Base-by-base conservation (phyloP, 768 basidiomycete genomes). In the Pisolithus microcarpus region DNA sequence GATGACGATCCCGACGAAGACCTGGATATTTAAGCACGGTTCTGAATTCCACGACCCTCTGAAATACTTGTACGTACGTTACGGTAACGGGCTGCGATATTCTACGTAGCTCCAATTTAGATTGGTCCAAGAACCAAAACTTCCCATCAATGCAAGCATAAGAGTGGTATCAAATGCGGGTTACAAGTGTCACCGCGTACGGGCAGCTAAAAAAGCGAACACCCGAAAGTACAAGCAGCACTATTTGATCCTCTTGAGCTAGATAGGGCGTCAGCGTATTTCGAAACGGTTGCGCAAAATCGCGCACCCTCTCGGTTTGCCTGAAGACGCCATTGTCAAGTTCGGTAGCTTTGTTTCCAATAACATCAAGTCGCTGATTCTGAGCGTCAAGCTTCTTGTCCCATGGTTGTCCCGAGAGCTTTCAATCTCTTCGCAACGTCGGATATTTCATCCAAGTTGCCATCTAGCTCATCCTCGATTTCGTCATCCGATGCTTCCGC, bases 1-100 rank as follows among this genome's bases (percentile, higher is more conserved):
- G 93, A 94, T 49, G 93, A 95, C 50, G 93, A 96, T 72, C 93
- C 93, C 19, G 93, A 96, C 58, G 93, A 95, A 63, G 92, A 95
- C 68, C 71, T 95, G 53, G 89, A 95, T 60, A 87, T 93, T n/a
- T 44, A 44, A 16, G 2, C 15, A 28, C 0, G 26, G 2, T 44
- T 30, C 8, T 30, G 30, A 7, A 10, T 30, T 30, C 30, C 39
- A 6, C n/a, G 11, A 21, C n/a, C 5, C 18, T 40, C 39, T 40
- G 39, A 40, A 21, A 11, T 11, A 18, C 18, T n/a, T 21, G 7
- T 40, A 19, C 19, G 8, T 9, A 39, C 8, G 39, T 18, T 26
- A 26, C 26, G 7, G 26, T 7, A 26, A 26, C 21, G 18, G 19
- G n/a, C 11, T 8, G 11, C 21, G 21, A 9, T 40, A 19, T 19